These are phyloP conservation scores for Pyricularia pennisetigena DNA, from an alignment of 2,329 filamentous ascomycete species.

Conservation along the genomic window DNA sequence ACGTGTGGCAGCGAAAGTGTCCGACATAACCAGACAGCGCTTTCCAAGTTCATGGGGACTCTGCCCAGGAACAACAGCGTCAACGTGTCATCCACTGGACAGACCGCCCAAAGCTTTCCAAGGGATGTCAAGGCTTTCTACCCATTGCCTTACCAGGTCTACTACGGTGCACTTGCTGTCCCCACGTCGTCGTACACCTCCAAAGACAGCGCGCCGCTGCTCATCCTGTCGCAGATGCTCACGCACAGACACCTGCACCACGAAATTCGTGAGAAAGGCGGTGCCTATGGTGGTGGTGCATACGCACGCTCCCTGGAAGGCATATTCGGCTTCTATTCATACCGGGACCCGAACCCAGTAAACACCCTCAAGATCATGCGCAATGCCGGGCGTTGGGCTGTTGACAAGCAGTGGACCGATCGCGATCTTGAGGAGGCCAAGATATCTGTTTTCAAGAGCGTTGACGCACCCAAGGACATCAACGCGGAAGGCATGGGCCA, in stretches of 20 bases:
- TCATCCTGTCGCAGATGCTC: conserved; percentile 81
- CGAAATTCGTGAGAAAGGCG: conserved; percentile 95
- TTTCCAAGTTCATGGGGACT: conserved; percentile 59
- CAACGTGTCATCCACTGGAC: conserved; percentile 17
- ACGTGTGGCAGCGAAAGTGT: conserved; percentile 76
- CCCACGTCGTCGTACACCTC: conserved; percentile 78
- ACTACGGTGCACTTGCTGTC: conserved; percentile 77
- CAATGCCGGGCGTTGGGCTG: conserved; percentile 73
- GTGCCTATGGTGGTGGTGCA: conserved; percentile 88
- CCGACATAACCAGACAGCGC: conserved; percentile 55
- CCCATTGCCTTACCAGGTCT: conserved; percentile 92
- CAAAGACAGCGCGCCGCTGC: conserved; percentile 65
- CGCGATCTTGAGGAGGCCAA: conserved; percentile 93
- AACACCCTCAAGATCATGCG: conserved; percentile 82
- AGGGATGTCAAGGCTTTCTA: conserved; percentile 72
- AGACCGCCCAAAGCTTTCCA: conserved; percentile 16
- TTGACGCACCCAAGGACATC: conserved; percentile 82
- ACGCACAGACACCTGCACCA: conserved; percentile 96
- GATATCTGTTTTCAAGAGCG: conserved; percentile 81
- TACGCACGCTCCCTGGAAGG: conserved; percentile 73
- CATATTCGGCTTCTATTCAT: conserved; percentile 89
- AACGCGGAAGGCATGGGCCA: conserved; percentile 78
- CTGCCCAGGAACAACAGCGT: conserved; percentile 31
- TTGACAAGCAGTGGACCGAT: conserved; percentile 70
- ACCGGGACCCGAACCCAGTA: conserved; percentile 88